These are phyloP conservation scores for Alliaria petiolata DNA, from an alignment of 345 rosid genomes.

Conservation along the genomic window DNA sequence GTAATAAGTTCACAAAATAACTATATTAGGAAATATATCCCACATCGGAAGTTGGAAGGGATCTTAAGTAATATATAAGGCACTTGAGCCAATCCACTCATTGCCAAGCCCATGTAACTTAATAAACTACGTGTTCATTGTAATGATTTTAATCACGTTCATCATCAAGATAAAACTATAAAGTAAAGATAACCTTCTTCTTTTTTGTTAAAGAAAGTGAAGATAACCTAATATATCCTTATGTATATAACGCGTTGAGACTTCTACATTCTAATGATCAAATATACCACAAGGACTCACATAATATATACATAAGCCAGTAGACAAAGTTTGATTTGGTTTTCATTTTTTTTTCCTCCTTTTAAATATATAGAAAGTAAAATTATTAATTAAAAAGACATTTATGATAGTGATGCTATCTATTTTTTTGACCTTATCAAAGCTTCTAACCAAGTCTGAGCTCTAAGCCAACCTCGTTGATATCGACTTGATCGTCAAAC, in stretches of 20 bases:
- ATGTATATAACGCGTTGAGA: not conserved
- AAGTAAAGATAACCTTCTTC: no score
- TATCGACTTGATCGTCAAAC: constrained; percentile 30
- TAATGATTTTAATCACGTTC: no score
- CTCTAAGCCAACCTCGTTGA: constrained; percentile 33
- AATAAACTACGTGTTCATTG: no score
- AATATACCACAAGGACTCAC: not conserved
- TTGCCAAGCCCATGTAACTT: no score
- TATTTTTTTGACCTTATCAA: not conserved
- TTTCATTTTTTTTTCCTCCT: not conserved
- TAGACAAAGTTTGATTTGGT: not conserved
- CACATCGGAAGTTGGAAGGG: no score
- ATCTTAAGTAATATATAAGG: no score
- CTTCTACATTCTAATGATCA: not conserved
- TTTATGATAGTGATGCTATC: not conserved
- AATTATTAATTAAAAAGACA: constrained; percentile 9
- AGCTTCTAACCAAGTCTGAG: constrained; percentile 31
- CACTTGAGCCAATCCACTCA: no score
- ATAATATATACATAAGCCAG: not conserved
- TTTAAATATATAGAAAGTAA: not conserved
- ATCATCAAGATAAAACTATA: no score
- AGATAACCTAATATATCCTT: not conserved
- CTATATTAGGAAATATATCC: no score
- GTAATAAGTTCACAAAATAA: no score
- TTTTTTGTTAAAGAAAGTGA: no score